phyloP scores from a whole-genome alignment of 495 filamentous ascomycete genomes.

The Endocarpon pusillum region DNA sequence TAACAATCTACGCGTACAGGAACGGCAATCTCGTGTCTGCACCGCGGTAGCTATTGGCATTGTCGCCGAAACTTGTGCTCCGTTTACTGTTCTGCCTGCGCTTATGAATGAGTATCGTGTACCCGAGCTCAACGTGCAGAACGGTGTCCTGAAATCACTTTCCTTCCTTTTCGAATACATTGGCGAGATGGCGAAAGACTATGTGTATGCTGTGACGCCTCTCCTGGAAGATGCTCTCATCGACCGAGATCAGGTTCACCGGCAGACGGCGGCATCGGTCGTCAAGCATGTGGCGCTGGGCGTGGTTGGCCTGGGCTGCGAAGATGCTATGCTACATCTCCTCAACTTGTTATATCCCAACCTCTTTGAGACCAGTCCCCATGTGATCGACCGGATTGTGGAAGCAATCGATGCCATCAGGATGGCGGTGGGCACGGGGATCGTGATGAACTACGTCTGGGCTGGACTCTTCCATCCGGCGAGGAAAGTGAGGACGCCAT shows the following conservation, averaged over 20 bases:
- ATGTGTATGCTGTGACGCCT: constrained; percentile 96
- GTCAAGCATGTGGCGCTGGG: constrained; percentile 96
- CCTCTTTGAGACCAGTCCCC: constrained; percentile 92
- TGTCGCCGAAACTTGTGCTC: constrained; percentile 98
- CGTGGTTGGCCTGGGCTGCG: constrained; percentile 90
- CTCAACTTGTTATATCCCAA: constrained; percentile 94
- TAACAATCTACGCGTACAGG: constrained; percentile 92
- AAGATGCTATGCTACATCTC: constrained; percentile 96
- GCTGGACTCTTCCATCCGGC: constrained; percentile 94
- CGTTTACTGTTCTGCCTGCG: constrained; percentile 95
- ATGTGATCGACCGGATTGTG: constrained; percentile 95
- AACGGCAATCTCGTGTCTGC: constrained; percentile 95
- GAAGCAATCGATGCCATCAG: constrained; percentile 95
- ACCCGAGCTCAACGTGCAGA: constrained; percentile 96
- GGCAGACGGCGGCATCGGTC: constrained; percentile 87
- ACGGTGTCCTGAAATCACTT: constrained; percentile 91
- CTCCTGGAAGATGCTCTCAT: constrained; percentile 93
- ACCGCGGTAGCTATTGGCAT: constrained; percentile 98
- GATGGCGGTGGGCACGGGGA: constrained; percentile 78
- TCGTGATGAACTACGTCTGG: constrained; percentile 95
- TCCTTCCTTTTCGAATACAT: constrained; percentile 99
- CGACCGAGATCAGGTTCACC: constrained; percentile 95
- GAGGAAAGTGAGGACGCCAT: constrained; percentile 79
- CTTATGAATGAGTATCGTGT: constrained; percentile 99
- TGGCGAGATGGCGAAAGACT: constrained; percentile 98